These are phyloP conservation scores for Oidiodendron maius DNA, from an alignment of 495 filamentous ascomycete genomes.

Conservation along the genomic window DNA sequence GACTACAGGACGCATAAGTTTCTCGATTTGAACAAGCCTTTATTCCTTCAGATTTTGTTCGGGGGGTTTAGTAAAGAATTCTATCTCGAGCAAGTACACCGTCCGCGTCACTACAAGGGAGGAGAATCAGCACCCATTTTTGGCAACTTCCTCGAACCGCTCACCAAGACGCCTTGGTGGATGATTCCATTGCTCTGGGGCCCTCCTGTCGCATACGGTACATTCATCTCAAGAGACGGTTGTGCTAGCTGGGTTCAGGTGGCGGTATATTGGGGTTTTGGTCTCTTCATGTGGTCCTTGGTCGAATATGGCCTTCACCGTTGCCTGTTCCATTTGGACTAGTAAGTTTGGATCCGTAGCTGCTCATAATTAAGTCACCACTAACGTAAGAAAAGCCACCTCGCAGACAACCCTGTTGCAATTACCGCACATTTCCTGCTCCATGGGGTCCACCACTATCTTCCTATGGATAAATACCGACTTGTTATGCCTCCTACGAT, in stretches of 20 bases:
- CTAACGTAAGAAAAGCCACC: constrained; percentile 43
- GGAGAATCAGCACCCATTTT: constrained; percentile 91
- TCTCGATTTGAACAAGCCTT: constrained; percentile 78
- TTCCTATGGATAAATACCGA: constrained; percentile 95
- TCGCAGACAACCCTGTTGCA: constrained; percentile 88
- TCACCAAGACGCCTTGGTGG: constrained; percentile 93
- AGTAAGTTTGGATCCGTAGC: constrained; percentile 46
- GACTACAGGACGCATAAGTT: constrained; percentile 91
- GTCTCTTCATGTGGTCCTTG: constrained; percentile 74
- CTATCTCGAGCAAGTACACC: constrained; percentile 93
- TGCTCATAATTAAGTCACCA: constrained; percentile 13
- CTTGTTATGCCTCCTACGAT: constrained; percentile 96
- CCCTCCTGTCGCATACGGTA: constrained; percentile 69
- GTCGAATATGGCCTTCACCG: constrained; percentile 89
- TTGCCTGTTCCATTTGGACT: constrained; percentile 89
- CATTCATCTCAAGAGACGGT: constrained; percentile 56
- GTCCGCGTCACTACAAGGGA: constrained; percentile 89
- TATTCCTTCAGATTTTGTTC: constrained; percentile 83
- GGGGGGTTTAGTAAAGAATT: constrained; percentile 88
- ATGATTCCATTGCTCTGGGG: constrained; percentile 80
- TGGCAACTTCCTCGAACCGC: constrained; percentile 94
- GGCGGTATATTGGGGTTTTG: constrained; percentile 29
- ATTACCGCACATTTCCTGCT: constrained; percentile 89
- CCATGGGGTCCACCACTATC: constrained; percentile 95
- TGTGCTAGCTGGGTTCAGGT: constrained; percentile 22